phyloP scores from a whole-genome alignment of 1,284 basidiomycete species.

The Melampsora larici-populina region DNA sequence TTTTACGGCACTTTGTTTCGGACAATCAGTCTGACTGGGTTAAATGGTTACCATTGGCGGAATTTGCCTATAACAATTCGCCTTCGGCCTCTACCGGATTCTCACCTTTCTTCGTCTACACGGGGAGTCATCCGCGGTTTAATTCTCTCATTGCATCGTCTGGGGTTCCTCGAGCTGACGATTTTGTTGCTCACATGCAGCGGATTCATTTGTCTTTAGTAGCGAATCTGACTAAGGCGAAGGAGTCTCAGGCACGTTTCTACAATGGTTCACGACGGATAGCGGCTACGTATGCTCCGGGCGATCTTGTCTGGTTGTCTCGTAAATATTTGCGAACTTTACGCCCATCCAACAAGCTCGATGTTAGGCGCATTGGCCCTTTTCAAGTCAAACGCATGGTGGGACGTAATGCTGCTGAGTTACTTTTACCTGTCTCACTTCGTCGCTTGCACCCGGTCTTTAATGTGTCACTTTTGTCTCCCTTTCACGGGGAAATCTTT shows the following conservation, averaged over 20 bases:
- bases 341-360: too few species aligned
- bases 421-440: not conserved
- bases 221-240: not conserved
- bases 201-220: not conserved
- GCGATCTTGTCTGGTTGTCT: slow-evolving; percentile 8
- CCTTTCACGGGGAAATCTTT: too few species aligned
- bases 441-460: too few species aligned
- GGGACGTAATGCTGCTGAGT: not conserved
- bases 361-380: not conserved
- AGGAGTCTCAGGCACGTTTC: not conserved
- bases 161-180: not conserved
- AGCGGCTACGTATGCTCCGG: not conserved
- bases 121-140: slow-evolving; percentile 53
- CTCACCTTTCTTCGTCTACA: slow-evolving; percentile 57
- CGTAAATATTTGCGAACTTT: not conserved
- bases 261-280: not conserved
- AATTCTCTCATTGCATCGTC: not conserved
- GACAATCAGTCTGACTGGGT: slow-evolving; percentile 48
- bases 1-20: slow-evolving; percentile 44
- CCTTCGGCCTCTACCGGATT: slow-evolving; percentile 48
- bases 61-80: slow-evolving; percentile 54
- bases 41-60: slow-evolving; percentile 47
- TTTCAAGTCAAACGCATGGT: not conserved
- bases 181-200: not conserved
- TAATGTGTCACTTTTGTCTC: too few species aligned